Base-by-base conservation (phyloP, 2,329 filamentous ascomycete genomes). In the Curvularia hawaiiensis region DNA sequence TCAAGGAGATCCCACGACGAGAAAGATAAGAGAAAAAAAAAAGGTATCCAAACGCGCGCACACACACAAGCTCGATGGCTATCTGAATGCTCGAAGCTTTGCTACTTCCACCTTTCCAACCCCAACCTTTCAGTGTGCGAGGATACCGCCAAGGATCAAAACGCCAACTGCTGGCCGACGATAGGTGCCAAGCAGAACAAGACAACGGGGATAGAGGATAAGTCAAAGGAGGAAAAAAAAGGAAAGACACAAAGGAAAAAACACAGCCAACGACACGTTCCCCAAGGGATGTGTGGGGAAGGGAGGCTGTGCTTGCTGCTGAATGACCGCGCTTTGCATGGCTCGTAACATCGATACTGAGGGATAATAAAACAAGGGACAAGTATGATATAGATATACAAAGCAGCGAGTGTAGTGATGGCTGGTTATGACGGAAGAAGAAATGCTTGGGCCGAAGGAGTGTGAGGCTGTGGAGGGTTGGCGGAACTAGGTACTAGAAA, bases 401-500 rank as follows among this genome's bases (percentile, higher is more conserved):
- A 54, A 46, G 49, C 53, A 62, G 54, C 54, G 60, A 60, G 45
- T 54, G 54, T 60, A 50, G 46, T 49, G 46, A 60, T 40, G 33
- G 20, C n/a, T 41, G 40, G 40, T 52, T 41, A 30, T 24, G n/a
- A 46, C 3, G 51, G 43, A 50, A 41, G 24, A 26, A 26, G 26
- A 28, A 20, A 28, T 30, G 18, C 46, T 41, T 43, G 51, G 10
- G 10, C 18, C 40, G 22, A 64, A 58, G 47, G 61, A 64, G 59
- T 54, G 59, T 60, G 14, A 43, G 31, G 51, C 31, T 62, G 59
- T 67, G 60, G 64, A 68, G 65, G 63, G 57, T 46, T 54, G 52
- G 59, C 63, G 59, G 60, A 61, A 69, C 65, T 67, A 69, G 63
- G 62, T 52, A 68, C 60, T 69, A 71, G 59, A 61, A 61, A 71